These are phyloP conservation scores for Jacaranda copaia DNA, from an alignment of 257 asterid genomes.

Conservation along the genomic window DNA sequence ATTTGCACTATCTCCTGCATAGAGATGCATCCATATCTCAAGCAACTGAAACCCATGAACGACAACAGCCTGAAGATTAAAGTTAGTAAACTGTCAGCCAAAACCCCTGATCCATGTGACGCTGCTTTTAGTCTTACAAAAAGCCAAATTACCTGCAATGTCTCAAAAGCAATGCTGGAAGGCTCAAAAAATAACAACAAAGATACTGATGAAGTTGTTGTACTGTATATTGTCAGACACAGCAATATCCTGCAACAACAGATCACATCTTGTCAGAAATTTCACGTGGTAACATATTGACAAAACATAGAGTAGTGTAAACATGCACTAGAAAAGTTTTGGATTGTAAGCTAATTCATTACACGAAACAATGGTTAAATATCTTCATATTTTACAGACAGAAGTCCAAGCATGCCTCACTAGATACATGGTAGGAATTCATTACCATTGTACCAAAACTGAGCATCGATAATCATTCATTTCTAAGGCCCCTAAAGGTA, in stretches of 20 bases:
- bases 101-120: neutral
- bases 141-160: conserved; percentile 71
- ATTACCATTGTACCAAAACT: neutral
- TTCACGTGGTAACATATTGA: neutral
- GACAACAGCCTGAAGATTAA: conserved; percentile 76
- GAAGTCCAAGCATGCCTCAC: neutral
- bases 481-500: conserved; percentile 5
- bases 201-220: conserved; percentile 58
- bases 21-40: conserved; percentile 84
- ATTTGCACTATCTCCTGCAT: conserved; percentile 64
- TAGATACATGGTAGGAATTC: neutral
- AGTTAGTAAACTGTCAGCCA: conserved; percentile 39
- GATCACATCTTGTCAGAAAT: conserved; percentile 31
- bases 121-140: conserved; percentile 1
- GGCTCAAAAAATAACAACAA: conserved; percentile 92
- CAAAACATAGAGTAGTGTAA: conserved; percentile 7
- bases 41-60: conserved; percentile 96
- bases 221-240: conserved; percentile 59
- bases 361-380: neutral
- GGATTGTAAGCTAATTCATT: neutral
- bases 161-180: conserved; percentile 92
- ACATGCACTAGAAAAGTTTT: conserved; percentile 1
- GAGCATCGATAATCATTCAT: neutral
- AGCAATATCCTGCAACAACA: conserved; percentile 66
- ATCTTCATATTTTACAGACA: neutral